Evolutionary conservation across 805 yeast genomes (phyloP), one percentile per base, ranked within the genome.

Genomic region (Metschnikowia colocasiae): DNA sequence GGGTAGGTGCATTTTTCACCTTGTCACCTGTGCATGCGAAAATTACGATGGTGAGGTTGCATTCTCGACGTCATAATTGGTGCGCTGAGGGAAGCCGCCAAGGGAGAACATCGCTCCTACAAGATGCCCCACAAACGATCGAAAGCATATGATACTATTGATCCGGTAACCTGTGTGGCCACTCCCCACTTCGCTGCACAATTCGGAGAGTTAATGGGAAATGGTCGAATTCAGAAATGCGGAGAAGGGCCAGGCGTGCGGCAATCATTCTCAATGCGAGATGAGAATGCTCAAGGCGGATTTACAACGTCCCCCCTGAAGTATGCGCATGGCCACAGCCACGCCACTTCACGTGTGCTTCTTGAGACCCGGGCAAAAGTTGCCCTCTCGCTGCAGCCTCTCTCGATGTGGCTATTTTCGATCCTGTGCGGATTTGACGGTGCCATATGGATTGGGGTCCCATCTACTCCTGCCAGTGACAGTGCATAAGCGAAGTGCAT

Each of bases 171-270:
- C 26, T 8, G 23, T 19, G 18, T 20, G 33, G 42, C 34, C 29
- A 15, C 25, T 27, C 42, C 42, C 42, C 42, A 27, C 42, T 20
- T 39, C 15, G 42, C 42, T 29, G 42, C 42, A 39, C 18, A 15
- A 39, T 39, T 19, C 42, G 42, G 42, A 39, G 15, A 27, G 6
- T 19, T 22, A 16, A 20, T 19, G 26, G 26, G 34, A 13, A 29
- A 10, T n/a, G 33, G 25, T 29, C 34, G 26, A 27, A 38, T 38
- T 18, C 13, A 27, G 42, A 29, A 39, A 39, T 39, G 42, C 34
- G 42, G 42, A 39, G 42, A 39, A 39, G 42, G 42, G n/a, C 18
- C 25, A 26, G 26, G 26, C 25, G 42, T 39, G 42, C 23, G 25
- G 25, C 16, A 3, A 34, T n/a, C 42, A 39, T 19, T 39, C 19